Evolutionary conservation across 352 stramenopile genomes (phyloP).

Genomic region (Globisporangium heterothallicum): DNA sequence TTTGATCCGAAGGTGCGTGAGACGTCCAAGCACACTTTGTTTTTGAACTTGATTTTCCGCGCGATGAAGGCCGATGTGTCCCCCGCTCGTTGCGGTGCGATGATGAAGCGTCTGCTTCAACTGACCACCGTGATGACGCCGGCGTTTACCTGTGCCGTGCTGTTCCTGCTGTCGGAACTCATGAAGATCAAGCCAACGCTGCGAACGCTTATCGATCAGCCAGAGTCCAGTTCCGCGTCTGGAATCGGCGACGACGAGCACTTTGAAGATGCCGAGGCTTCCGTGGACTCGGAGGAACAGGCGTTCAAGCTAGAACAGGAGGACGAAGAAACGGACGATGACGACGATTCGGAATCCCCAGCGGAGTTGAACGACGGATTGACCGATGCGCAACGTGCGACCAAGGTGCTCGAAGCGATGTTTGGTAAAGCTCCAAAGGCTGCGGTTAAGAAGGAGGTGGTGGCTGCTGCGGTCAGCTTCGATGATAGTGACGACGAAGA

Average conservation of each 20-base stretch:
- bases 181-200: slow-evolving; percentile 79
- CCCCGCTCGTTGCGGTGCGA: slow-evolving; percentile 76
- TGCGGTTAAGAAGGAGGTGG: slow-evolving; percentile 12
- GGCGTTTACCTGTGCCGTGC: slow-evolving; percentile 87
- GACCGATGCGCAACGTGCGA: slow-evolving; percentile 43
- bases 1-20: slow-evolving; percentile 84
- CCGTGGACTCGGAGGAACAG: slow-evolving; percentile 16
- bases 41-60: slow-evolving; percentile 98
- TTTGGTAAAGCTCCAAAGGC: slow-evolving; percentile 39
- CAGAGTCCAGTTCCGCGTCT: slow-evolving; percentile 24
- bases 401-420: slow-evolving; percentile 57
- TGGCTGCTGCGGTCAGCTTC: slow-evolving; percentile 25
- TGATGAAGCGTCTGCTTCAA: slow-evolving; percentile 93
- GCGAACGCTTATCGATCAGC: slow-evolving; percentile 64
- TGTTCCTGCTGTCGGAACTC: slow-evolving; percentile 96
- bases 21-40: slow-evolving; percentile 94
- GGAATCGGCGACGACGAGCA: slow-evolving; percentile 40
- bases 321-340: slow-evolving; percentile 29
- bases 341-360: slow-evolving; percentile 19
- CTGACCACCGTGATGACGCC: slow-evolving; percentile 76
- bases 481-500: slow-evolving; percentile 30
- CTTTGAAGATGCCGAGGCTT: slow-evolving; percentile 43
- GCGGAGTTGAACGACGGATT: slow-evolving; percentile 32
- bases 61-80: slow-evolving; percentile 94
- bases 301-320: slow-evolving; percentile 36